Evolutionary conservation across 495 filamentous ascomycete species (phyloP).

Genomic region (Niebla homalea): DNA sequence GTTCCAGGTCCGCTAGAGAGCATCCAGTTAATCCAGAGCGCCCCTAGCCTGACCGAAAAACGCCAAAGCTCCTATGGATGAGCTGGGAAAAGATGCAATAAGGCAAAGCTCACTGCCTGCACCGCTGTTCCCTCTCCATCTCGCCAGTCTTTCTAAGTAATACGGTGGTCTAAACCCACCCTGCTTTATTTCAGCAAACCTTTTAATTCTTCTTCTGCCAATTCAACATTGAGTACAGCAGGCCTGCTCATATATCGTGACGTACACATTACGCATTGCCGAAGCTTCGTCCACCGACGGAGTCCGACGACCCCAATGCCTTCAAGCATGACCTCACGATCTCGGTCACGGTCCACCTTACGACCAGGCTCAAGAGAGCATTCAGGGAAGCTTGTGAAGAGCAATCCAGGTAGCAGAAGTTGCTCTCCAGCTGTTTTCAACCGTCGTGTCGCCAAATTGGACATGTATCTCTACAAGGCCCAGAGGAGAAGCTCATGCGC

Average conservation of each 20-base stretch:
- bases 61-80: no score
- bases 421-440: slow-evolving; percentile 3
- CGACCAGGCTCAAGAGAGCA: slow-evolving; percentile 1
- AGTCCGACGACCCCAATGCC: not conserved
- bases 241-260: not conserved
- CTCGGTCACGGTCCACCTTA: slow-evolving; percentile 2
- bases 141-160: not conserved
- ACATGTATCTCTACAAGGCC: slow-evolving; percentile 7
- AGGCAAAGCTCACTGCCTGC: not conserved
- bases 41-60: no score
- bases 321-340: slow-evolving; percentile 4
- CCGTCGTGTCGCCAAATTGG: slow-evolving; percentile 8
- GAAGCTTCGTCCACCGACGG: not conserved
- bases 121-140: not conserved
- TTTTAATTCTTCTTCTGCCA: not conserved
- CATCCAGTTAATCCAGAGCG: no score
- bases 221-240: not conserved
- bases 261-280: not conserved
- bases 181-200: not conserved
- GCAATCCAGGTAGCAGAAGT: slow-evolving; percentile 4
- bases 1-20: no score
- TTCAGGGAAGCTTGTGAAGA: slow-evolving; percentile 9
- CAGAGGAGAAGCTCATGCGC: slow-evolving; percentile 5
- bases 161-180: not conserved
- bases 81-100: no score